Conservation (phyloP, 1,284 basidiomycete genomes). For the Thelephora terrestris region DNA sequence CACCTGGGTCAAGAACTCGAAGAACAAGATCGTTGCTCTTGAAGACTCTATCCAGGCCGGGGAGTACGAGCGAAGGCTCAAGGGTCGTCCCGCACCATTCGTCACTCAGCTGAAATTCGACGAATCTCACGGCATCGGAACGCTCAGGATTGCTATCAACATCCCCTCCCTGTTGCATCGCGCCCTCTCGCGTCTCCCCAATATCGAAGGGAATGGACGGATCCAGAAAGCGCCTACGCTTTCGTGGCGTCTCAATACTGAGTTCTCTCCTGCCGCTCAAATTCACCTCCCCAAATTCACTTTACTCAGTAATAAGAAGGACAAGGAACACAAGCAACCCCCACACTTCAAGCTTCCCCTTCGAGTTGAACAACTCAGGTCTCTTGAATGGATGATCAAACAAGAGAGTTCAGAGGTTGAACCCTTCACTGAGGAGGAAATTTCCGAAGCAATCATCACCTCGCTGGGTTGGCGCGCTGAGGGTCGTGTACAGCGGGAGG, state of each 20-base stretch:
- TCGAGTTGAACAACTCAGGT: slow-evolving; percentile 82
- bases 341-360: slow-evolving; percentile 67
- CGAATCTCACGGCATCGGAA: slow-evolving; percentile 43
- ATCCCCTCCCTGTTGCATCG: slow-evolving; percentile 82
- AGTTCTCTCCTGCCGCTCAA: slow-evolving; percentile 58
- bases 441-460: slow-evolving; percentile 80
- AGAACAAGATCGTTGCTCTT: slow-evolving; percentile 54
- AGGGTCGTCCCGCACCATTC: slow-evolving; percentile 80
- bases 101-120: slow-evolving; percentile 80
- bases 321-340: slow-evolving; percentile 70
- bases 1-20: slow-evolving; percentile 57
- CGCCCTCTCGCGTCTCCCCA: slow-evolving; percentile 73
- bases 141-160: slow-evolving; percentile 82
- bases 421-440: slow-evolving; percentile 88
- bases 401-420: slow-evolving; percentile 63
- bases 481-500: slow-evolving; percentile 73
- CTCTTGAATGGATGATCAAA: slow-evolving; percentile 85
- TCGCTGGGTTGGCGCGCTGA: slow-evolving; percentile 91
- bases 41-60: slow-evolving; percentile 82
- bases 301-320: slow-evolving; percentile 71
- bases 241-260: slow-evolving; percentile 77
- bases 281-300: slow-evolving; percentile 54
- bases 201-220: slow-evolving; percentile 28
- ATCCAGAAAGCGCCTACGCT: slow-evolving; percentile 39
- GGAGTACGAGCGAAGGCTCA: slow-evolving; percentile 79